These are phyloP conservation scores for Pisolithus albus DNA, from an alignment of 768 basidiomycete genomes.

Conservation along the genomic window DNA sequence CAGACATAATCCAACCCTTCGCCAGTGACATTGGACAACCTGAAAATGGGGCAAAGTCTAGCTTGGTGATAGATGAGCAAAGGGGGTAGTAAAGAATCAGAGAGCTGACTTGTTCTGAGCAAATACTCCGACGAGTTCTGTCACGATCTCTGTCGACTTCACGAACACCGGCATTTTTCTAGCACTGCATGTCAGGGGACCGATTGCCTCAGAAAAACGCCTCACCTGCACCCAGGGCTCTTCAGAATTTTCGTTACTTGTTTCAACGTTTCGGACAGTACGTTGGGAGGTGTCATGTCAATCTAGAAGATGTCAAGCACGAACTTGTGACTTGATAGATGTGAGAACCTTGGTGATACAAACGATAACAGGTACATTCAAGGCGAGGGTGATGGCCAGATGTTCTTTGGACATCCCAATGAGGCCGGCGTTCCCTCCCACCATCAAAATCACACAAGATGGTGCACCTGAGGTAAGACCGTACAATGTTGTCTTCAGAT, in stretches of 20 bases:
- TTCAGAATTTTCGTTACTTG: constrained; percentile 89
- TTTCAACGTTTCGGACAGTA: constrained; percentile 84
- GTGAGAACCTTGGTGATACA: constrained; percentile 82
- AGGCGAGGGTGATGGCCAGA: constrained; percentile 86
- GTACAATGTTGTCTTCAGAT: constrained; percentile 88
- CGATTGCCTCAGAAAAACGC: constrained; percentile 2
- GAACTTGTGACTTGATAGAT: neutral
- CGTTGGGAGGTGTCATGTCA: constrained; percentile 95
- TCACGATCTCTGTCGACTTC: constrained; percentile 71
- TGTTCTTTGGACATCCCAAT: constrained; percentile 97
- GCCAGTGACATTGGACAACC: constrained; percentile 93
- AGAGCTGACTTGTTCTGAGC: constrained; percentile 57
- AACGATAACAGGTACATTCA: constrained; percentile 89
- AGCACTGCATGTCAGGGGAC: neutral
- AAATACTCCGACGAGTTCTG: constrained; percentile 70
- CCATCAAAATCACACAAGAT: constrained; percentile 86
- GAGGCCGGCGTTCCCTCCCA: constrained; percentile 89
- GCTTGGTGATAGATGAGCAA: constrained; percentile 4
- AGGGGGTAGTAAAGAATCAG: neutral
- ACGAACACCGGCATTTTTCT: constrained; percentile 84
- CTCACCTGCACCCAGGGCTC: constrained; percentile 86
- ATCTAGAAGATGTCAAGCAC: constrained; percentile 38
- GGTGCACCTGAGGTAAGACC: constrained; percentile 93
- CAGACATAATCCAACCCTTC: constrained; percentile 74
- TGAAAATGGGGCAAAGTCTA: constrained; percentile 87